A percentile compares a stretch with the other conserved stretches of the same genome.
Conservation (phyloP, 2,329 filamentous ascomycete genomes). For the Diaporthe aspalathi region DNA sequence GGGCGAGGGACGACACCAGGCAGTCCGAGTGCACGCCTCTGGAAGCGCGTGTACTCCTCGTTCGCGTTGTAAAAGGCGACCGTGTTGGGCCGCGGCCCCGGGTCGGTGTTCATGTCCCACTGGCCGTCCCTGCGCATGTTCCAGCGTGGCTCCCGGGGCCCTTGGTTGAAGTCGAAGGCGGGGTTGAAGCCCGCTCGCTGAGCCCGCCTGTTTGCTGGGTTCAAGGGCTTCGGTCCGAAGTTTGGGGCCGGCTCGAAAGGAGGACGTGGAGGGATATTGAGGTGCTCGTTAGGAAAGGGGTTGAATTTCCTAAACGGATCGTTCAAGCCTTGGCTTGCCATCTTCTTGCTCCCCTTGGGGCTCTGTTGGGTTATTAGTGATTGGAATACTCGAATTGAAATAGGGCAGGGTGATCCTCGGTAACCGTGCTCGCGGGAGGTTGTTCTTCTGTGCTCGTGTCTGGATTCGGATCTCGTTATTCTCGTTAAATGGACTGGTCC, state of each 20-base stretch:
- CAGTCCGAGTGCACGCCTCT: background rate
- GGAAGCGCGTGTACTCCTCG: slow-evolving; percentile 3
- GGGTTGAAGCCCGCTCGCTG: background rate
- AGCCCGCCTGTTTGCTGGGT: background rate
- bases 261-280: background rate
- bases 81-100: background rate
- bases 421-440: too few relatives aligned
- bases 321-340: background rate
- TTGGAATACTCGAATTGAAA: background rate
- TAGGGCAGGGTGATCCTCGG: background rate
- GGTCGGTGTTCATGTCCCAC: background rate
- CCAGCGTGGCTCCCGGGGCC: background rate
- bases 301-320: background rate
- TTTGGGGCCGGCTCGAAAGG: too few relatives aligned
- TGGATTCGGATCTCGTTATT: background rate
- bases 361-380: background rate
- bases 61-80: background rate
- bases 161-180: background rate
- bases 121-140: background rate
- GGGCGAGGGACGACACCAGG: background rate
- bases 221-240: slow-evolving; percentile 15
- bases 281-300: background rate
- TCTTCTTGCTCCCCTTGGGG: background rate
- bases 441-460: background rate
- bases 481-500: background rate